Conservation (phyloP, 2,329 filamentous ascomycete species). For the Orbilia ellipsospora region DNA sequence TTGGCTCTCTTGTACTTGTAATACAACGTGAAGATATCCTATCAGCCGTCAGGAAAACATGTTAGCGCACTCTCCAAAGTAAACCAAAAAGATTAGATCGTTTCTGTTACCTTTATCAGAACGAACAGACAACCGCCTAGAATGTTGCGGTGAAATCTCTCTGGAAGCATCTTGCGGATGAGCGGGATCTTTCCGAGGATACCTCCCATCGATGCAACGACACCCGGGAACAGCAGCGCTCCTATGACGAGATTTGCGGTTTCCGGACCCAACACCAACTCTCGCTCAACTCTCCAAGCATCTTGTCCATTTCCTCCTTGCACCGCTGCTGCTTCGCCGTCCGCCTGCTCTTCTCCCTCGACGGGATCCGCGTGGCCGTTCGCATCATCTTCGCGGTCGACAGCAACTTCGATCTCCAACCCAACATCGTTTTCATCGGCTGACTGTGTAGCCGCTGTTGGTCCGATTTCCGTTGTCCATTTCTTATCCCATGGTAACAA, state of each 20-base stretch:
- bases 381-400: constrained; percentile 56
- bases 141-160: constrained; percentile 88
- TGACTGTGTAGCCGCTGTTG: constrained; percentile 64
- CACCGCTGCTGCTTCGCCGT: too few species aligned
- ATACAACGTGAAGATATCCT: constrained; percentile 71
- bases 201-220: constrained; percentile 81
- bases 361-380: constrained; percentile 53
- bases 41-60: constrained; percentile 21
- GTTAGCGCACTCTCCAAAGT: constrained; percentile 23
- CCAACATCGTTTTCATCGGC: constrained; percentile 63
- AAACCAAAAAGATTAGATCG: constrained; percentile 3
- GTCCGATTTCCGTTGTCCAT: constrained; percentile 73
- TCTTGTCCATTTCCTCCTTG: constrained; percentile 36
- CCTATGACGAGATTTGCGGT: constrained; percentile 73
- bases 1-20: constrained; percentile 73
- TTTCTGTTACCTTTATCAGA: constrained; percentile 72
- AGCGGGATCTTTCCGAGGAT: constrained; percentile 75
- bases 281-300: constrained; percentile 36
- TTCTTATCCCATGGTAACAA: constrained; percentile 70
- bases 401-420: constrained; percentile 62
- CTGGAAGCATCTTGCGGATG: constrained; percentile 72
- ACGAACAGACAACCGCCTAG: constrained; percentile 90
- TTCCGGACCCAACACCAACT: constrained; percentile 62
- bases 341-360: constrained; percentile 21
- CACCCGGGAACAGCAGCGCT: constrained; percentile 80